A percentile compares a stretch with the other conserved stretches of the same genome.
phyloP scores from a whole-genome alignment of 176 grass and related monocot genomes.

The Rhipidocladum racemiflorum region DNA sequence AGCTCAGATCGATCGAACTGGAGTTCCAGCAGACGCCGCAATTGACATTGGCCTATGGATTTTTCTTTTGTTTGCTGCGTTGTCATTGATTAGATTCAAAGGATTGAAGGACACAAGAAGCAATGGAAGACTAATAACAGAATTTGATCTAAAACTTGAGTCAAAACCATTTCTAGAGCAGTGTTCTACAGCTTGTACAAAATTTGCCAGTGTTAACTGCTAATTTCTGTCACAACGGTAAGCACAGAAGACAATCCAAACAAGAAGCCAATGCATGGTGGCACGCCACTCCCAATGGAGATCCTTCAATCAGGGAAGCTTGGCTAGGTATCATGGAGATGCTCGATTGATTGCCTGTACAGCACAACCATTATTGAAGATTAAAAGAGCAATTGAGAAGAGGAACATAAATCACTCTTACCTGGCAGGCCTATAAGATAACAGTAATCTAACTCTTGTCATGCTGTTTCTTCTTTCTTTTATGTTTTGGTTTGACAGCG shows the following conservation, averaged over 20 bases:
- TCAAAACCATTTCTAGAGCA: not conserved
- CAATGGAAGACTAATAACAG: not conserved
- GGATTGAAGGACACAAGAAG: not conserved
- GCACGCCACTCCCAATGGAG: not conserved
- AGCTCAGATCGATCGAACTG: too few relatives aligned
- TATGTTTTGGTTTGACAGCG: conserved; percentile 79
- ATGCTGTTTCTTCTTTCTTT: conserved; percentile 59
- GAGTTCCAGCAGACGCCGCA: too few relatives aligned
- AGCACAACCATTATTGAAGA: not conserved
- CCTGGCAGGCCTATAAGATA: not conserved
- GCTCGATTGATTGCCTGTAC: not conserved
- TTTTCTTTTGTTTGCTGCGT: too few relatives aligned
- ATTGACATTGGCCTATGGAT: too few relatives aligned
- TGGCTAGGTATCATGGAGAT: not conserved
- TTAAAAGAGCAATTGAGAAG: not conserved
- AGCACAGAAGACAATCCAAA: not conserved
- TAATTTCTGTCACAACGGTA: not conserved
- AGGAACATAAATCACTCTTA: not conserved
- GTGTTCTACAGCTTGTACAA: conserved; percentile 9
- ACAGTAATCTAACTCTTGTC: conserved; percentile 32
- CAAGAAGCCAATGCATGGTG: not conserved
- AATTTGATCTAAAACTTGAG: not conserved
- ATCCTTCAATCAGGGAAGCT: not conserved
- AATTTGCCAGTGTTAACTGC: not conserved
- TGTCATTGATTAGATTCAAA: not conserved